Conservation (phyloP, 2,329 filamentous ascomycete species). For the Monosporascus sp. region DNA sequence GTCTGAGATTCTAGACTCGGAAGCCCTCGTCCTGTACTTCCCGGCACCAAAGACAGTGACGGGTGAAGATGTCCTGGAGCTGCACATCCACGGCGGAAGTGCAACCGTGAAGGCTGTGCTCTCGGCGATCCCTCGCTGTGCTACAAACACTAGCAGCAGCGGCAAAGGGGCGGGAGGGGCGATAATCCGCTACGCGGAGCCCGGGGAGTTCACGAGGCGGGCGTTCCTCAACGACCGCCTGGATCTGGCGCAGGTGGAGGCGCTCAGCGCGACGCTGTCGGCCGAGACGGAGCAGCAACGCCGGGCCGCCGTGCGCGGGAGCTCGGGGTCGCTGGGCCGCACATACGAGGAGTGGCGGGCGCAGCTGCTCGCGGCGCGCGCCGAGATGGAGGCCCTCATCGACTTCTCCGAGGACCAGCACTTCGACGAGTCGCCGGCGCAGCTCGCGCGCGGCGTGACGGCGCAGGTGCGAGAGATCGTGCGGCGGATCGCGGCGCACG, state of each 20-base stretch:
- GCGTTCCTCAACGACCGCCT: constrained; percentile 85
- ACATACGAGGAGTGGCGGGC: constrained; percentile 81
- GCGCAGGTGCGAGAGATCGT: constrained; percentile 57
- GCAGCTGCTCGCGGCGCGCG: constrained; percentile 71
- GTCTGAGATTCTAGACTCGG: constrained; percentile 64
- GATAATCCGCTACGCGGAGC: constrained; percentile 77
- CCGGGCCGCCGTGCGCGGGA: constrained; percentile 74
- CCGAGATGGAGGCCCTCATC: constrained; percentile 90
- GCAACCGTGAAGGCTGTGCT: constrained; percentile 87
- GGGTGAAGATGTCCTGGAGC: constrained; percentile 84
- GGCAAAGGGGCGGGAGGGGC: background rate
- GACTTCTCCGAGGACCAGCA: constrained; percentile 98
- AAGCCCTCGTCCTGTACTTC: constrained; percentile 78
- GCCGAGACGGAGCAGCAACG: constrained; percentile 91
- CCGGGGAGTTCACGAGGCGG: constrained; percentile 89
- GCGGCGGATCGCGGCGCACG: constrained; percentile 60
- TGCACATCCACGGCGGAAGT: constrained; percentile 89
- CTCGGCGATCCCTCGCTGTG: constrained; percentile 61
- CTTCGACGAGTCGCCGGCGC: constrained; percentile 78
- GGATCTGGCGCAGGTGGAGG: constrained; percentile 77
- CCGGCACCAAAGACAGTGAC: constrained; percentile 77
- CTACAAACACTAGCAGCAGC: background rate
- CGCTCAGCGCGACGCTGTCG: constrained; percentile 55
- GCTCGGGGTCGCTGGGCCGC: constrained; percentile 61
- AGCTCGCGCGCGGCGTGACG: constrained; percentile 66